A percentile compares a stretch with the other conserved stretches of the same genome.
These are phyloP conservation scores for Sugiyamaella smithiae DNA, from an alignment of 805 yeast species.

Conservation along the genomic window DNA sequence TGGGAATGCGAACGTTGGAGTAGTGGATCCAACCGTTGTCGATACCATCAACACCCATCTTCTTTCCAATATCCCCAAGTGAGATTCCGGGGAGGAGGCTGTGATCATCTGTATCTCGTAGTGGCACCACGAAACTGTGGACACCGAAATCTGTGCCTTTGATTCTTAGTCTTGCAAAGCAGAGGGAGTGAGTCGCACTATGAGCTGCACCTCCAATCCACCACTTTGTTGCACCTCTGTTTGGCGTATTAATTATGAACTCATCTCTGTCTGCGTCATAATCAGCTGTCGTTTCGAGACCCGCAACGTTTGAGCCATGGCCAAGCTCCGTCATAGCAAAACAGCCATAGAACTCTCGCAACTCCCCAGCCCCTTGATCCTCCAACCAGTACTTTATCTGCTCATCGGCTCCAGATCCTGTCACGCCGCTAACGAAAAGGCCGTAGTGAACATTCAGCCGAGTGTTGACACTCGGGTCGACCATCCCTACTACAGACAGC, in stretches of 20 bases:
- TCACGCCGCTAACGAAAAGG: constrained; percentile 70
- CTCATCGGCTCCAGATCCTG: constrained; percentile 82
- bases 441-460: constrained; percentile 86
- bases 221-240: constrained; percentile 92
- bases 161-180: constrained; percentile 78
- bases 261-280: constrained; percentile 64
- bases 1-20: constrained; percentile 75
- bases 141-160: constrained; percentile 86
- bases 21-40: constrained; percentile 97
- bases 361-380: constrained; percentile 44
- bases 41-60: constrained; percentile 94
- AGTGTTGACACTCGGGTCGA: constrained; percentile 76
- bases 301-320: constrained; percentile 92
- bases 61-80: constrained; percentile 88
- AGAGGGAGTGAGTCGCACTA: constrained; percentile 82
- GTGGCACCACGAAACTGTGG: constrained; percentile 87
- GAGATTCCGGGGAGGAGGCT: constrained; percentile 72
- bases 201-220: constrained; percentile 99
- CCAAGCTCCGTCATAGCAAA: constrained; percentile 91
- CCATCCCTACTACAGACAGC: constrained; percentile 29
- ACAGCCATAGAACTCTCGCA: constrained; percentile 60
- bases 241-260: constrained; percentile 79
- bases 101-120: constrained; percentile 66
- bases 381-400: constrained; percentile 80
- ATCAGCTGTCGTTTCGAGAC: constrained; percentile 86